A percentile compares a stretch with the other conserved stretches of the same genome.
These are phyloP conservation scores for Trichomonas tenax DNA, from an alignment of 208 protist species.

Conservation along the genomic window DNA sequence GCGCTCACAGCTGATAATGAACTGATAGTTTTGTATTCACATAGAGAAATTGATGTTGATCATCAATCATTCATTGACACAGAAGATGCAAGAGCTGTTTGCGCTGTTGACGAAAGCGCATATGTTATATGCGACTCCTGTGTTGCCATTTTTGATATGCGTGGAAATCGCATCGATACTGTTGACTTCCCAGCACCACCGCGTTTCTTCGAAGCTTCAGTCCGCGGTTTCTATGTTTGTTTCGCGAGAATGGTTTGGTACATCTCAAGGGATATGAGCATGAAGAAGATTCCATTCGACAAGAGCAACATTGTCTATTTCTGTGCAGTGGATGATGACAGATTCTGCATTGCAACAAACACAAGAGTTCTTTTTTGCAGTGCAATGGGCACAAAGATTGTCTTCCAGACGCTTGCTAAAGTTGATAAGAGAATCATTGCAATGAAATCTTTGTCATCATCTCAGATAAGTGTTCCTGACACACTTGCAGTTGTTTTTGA, in stretches of 20 bases:
- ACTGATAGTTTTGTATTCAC: not conserved
- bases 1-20: not conserved
- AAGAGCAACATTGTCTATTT: not conserved
- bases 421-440: not conserved
- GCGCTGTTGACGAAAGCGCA: not conserved
- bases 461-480: not conserved
- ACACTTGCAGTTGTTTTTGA: not conserved
- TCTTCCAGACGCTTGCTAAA: not conserved
- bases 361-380: not conserved
- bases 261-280: not conserved
- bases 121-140: not conserved
- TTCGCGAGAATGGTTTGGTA: not conserved
- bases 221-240: not conserved
- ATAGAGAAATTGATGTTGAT: not conserved
- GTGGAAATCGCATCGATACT: not conserved
- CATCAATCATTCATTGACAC: not conserved
- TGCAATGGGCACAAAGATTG: not conserved
- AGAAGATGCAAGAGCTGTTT: not conserved
- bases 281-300: not conserved
- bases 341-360: not conserved
- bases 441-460: not conserved
- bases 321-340: not conserved
- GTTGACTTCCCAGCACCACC: not conserved
- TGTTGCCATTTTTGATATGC: not conserved
- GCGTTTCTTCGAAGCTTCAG: not conserved